Base-by-base conservation (phyloP, 1,284 basidiomycete genomes). In the Pulveroboletus sp. region DNA sequence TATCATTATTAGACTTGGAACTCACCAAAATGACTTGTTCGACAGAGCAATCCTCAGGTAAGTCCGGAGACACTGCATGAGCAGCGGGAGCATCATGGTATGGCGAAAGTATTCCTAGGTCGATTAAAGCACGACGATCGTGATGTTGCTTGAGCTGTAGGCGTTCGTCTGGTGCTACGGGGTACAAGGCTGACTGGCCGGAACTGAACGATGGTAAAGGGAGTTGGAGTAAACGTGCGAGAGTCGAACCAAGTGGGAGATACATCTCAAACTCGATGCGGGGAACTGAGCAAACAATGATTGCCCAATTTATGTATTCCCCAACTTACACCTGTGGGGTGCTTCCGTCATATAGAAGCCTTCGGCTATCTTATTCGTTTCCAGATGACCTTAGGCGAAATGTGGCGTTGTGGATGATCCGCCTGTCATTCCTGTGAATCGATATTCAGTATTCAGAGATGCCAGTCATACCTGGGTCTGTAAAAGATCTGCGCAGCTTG, bases 1-100 rank as follows among this genome's bases (percentile, higher is more conserved):
- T 3, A 13, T 32, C 21, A 16, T 29, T 29, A 29, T 15, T 2
- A 16, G 15, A 11, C 13, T 13, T 16, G 44, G 32, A 41, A 37
- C 65, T 56, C 50, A 61, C 65, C 63, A 75, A 61, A 62, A 77
- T 69, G 57, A 78, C 74, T 65, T 76, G 76, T 35, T 76, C 71
- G 36, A 80, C 75, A 39, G 57, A 67, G 58, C 77, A 80, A 57
- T 77, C 77, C 9, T 60, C 66, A 15, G 78, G 76, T 10, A 79
- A 65, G 21, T 70, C 60, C 49, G 56, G 64, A 47, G 65, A 65
- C 37, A 79, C 63, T 8, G 72, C 72, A 13, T 48, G 50, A 24
- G 69, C 66, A 12, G 66, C 56, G 5, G 76, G 75, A 2, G 70
- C 73, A 52, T 69, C 66, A 46, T 66, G 65, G 61, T 77, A 79